Percentiles rank a stretch among this genome's conserved stretches.
Evolutionary conservation across 2,329 filamentous ascomycete genomes (phyloP).

Genomic region (Fusarium sambucinum): DNA sequence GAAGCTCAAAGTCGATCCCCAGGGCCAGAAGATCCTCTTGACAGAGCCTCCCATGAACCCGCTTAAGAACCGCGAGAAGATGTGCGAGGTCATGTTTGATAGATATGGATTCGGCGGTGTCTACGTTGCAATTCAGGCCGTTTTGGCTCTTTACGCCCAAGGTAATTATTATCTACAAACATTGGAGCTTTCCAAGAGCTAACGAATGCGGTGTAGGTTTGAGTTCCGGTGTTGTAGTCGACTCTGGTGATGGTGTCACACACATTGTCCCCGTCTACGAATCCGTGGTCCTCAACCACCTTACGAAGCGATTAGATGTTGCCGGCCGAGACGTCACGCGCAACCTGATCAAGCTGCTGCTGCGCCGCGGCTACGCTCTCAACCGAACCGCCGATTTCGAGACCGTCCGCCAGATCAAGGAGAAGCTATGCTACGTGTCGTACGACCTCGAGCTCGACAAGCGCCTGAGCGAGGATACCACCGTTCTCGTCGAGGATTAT

Average conservation of each 20-base stretch:
- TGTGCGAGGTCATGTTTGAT: conserved; percentile 99
- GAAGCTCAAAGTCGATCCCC: conserved; percentile 93
- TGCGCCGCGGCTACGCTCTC: conserved; percentile 93
- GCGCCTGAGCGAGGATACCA: conserved; percentile 95
- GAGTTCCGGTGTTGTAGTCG: conserved; percentile 95
- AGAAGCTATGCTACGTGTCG: conserved; percentile 99
- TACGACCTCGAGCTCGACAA: conserved; percentile 98
- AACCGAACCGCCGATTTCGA: conserved; percentile 99
- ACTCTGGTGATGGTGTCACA: conserved; percentile 97
- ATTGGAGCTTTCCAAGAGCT: conserved; percentile 2
- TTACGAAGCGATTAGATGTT: conserved; percentile 93
- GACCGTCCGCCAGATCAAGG: conserved; percentile 98
- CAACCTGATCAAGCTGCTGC: conserved; percentile 93
- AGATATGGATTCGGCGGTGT: conserved; percentile 96
- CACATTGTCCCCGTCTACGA: conserved; percentile 99
- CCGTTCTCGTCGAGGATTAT: conserved; percentile 96
- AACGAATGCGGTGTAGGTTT: conserved; percentile 67
- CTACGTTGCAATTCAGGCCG: conserved; percentile 97
- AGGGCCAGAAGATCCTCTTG: conserved; percentile 94
- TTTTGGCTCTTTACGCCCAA: conserved; percentile 95
- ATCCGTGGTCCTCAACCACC: conserved; percentile 96
- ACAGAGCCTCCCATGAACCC: conserved; percentile 99
- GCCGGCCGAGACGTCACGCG: conserved; percentile 98
- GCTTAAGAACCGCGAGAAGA: conserved; percentile 94
- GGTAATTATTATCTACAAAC: conserved; percentile 62